Percentiles rank a stretch among this genome's conserved stretches.
Evolutionary conservation across 495 filamentous ascomycete species (phyloP).

Genomic region (Podospora pseudopauciseta): DNA sequence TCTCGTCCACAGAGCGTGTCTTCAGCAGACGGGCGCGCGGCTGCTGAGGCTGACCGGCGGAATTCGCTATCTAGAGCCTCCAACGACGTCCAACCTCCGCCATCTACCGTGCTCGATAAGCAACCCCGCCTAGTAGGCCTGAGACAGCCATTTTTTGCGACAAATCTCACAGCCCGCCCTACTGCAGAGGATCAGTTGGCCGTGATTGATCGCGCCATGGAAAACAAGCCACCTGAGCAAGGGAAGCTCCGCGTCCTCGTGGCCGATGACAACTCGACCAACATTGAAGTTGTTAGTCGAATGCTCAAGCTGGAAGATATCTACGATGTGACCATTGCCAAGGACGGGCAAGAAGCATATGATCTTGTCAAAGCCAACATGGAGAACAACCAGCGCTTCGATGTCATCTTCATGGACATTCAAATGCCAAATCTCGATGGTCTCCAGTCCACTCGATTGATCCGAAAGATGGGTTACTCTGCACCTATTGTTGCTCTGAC

Average conservation of each 20-base stretch:
- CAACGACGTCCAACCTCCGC: constrained; percentile 28
- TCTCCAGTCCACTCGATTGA: constrained; percentile 80
- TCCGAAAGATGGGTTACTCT: constrained; percentile 79
- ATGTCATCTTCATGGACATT: constrained; percentile 93
- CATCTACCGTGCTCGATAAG: constrained; percentile 38
- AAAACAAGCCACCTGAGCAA: constrained; percentile 47
- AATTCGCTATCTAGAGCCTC: constrained; percentile 32
- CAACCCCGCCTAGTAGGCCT: constrained; percentile 79
- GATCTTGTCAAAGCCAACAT: constrained; percentile 80
- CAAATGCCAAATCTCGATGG: constrained; percentile 94
- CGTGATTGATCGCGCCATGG: constrained; percentile 48
- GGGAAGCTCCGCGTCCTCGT: constrained; percentile 79
- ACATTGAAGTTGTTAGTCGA: constrained; percentile 78
- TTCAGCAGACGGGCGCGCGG: constrained; percentile 57
- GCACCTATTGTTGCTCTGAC: constrained; percentile 89
- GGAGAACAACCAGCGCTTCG: constrained; percentile 65
- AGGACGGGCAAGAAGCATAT: constrained; percentile 86
- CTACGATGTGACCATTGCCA: constrained; percentile 72
- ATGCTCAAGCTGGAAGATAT: constrained; percentile 55
- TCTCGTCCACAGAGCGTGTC: constrained; percentile 73
- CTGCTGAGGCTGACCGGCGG: constrained; percentile 40
- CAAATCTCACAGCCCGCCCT: constrained; percentile 42
- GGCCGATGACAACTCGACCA: constrained; percentile 92
- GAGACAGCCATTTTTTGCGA: constrained; percentile 80
- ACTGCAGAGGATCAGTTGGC: constrained; percentile 39